Conservation (phyloP, 176 grass and related monocot species). For the Chloris gayana region DNA sequence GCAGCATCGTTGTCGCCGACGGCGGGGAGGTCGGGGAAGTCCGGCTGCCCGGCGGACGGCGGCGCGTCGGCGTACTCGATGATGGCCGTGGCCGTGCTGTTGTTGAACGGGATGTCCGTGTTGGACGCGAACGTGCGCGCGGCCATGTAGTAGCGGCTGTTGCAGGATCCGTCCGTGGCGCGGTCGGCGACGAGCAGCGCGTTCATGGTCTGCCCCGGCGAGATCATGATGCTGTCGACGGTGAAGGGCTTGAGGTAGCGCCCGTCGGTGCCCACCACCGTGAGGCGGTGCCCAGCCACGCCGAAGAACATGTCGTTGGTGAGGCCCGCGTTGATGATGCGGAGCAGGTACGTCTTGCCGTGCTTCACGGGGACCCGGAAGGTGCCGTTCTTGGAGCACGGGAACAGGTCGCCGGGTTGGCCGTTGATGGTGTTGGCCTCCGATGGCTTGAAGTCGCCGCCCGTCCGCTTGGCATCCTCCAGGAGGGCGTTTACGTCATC, state of each 20-base stretch:
- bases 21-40: neutral
- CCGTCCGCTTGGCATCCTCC: neutral
- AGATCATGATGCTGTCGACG: conserved; percentile 33
- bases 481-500: neutral
- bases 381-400: conserved; percentile 5
- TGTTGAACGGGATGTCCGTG: neutral
- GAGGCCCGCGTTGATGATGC: conserved; percentile 64
- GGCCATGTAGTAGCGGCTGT: conserved; percentile 53
- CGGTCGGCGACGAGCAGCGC: conserved; percentile 33
- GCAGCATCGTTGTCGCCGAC: neutral
- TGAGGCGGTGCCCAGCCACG: conserved; percentile 58
- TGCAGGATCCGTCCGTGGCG: neutral
- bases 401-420: conserved; percentile 37
- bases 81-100: conserved; percentile 41
- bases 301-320: conserved; percentile 56
- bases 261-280: conserved; percentile 53
- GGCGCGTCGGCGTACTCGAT: conserved; percentile 31
- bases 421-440: conserved; percentile 67
- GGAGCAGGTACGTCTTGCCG: conserved; percentile 65
- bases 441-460: conserved; percentile 13
- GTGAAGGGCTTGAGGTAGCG: conserved; percentile 51
- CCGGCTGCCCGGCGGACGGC: neutral
- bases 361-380: conserved; percentile 43
- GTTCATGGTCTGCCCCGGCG: conserved; percentile 44
- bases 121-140: neutral